Evolutionary conservation across 169 alveolate species (phyloP).

Genomic region (Cryptosporidium ryanae): DNA sequence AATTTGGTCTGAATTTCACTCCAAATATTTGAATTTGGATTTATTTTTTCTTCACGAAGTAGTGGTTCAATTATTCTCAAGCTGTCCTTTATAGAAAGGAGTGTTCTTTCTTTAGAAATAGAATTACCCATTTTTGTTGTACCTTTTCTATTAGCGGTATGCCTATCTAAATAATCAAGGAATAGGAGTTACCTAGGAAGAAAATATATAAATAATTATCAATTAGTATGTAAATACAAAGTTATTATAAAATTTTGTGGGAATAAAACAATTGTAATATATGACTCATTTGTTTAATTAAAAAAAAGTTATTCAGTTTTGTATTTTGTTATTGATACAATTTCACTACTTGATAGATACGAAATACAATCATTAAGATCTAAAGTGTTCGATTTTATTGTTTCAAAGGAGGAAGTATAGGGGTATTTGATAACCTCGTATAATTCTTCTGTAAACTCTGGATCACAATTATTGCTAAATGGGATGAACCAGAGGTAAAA

Average conservation of each 20-base stretch:
- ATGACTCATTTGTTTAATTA: no score
- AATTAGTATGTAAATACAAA: not conserved
- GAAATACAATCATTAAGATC: not conserved
- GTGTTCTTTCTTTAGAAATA: slow-evolving; percentile 50
- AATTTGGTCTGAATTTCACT: slow-evolving; percentile 3
- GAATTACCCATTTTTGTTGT: slow-evolving; percentile 59
- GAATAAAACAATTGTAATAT: no score
- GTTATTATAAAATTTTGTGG: no score
- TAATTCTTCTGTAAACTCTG: slow-evolving; percentile 72
- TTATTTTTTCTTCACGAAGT: not conserved
- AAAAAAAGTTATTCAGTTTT: no score
- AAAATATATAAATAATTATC: not conserved
- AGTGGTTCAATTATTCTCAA: slow-evolving; percentile 38
- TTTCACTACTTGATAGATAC: not conserved
- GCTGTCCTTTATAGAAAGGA: not conserved
- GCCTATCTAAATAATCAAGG: not conserved
- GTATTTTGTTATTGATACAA: not conserved
- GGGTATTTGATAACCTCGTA: slow-evolving; percentile 35
- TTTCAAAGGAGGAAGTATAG: slow-evolving; percentile 1
- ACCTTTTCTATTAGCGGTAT: slow-evolving; percentile 8
- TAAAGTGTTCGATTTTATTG: not conserved
- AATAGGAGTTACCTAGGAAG: not conserved
- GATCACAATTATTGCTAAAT: slow-evolving; percentile 8
- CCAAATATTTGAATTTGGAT: not conserved
- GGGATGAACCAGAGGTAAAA: slow-evolving; percentile 75